Base-by-base conservation (phyloP, 371 early-diverging fungal species). In the Mucor circinelloides region DNA sequence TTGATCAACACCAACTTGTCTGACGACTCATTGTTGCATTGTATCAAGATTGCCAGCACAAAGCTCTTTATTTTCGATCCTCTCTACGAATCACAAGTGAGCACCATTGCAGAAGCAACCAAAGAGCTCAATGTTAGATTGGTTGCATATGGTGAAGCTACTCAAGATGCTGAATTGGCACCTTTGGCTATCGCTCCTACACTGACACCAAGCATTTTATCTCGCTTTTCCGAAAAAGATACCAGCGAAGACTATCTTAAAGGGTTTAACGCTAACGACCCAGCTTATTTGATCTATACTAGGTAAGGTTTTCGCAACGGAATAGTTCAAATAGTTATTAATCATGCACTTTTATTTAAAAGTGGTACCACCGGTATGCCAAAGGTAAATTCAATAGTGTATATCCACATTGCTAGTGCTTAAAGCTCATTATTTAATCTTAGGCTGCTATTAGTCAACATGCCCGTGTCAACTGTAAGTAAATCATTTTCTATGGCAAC, bases 271-370 rank as follows among this genome's bases (percentile, higher is more conserved):
- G 57, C 63, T 25, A 64, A 71, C 1, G 81, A 81, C 65, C 61
- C 81, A 21, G 84, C 82, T 38, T 73, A 77, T 64, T 64, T 84
- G 62, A 84, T 84, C 36, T 84, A 84, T 38, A 84, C 84, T 10
- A 81, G 78, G 78, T 75, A 73, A 66, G n/a, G 13, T 3, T n/a
- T 30, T 21, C n/a, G 40, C 32, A 13, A 17, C 32, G 23, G 2
- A 21, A 30, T 17, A 48, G 10, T 15, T 60, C 19, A 27, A 21
- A 25, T 57, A 42, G 6, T 48, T 15, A n/a, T 46, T 55, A 17
- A 31, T 38, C 40, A 28, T 30, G 12, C 19, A 5, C 21, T 34
- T 69, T 59, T 30, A 57, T 31, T 55, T 12, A 21, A 6, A 60
- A 76, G 81, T 58, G 80, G 81, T n/a, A 82, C 82, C 3, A 81